Conservation (phyloP, 768 basidiomycete species). For the Boletus edulis region DNA sequence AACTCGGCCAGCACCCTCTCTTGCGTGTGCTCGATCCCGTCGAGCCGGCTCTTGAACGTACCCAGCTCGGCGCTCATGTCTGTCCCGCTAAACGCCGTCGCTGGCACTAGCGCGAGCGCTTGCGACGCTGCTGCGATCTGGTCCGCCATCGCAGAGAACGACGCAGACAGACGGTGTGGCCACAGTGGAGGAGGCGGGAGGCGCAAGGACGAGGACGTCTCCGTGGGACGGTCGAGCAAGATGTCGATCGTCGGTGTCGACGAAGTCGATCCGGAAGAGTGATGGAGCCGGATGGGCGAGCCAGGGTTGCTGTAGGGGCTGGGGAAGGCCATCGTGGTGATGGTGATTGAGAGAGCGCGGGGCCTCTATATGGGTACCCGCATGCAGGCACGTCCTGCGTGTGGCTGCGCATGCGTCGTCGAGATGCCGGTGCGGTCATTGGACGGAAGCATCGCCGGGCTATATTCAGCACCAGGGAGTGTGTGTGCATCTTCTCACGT, state of each 20-base stretch:
- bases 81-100: slow-evolving; percentile 19
- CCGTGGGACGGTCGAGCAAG: slow-evolving; percentile 11
- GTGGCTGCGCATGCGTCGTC: too few relatives aligned
- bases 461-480: too few relatives aligned
- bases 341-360: too few relatives aligned
- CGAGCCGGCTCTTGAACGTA: slow-evolving; percentile 26
- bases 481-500: too few relatives aligned
- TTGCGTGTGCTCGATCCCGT: slow-evolving; percentile 34
- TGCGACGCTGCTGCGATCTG: slow-evolving; percentile 42
- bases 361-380: too few relatives aligned
- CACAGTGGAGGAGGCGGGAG: slow-evolving; percentile 19
- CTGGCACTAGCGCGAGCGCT: slow-evolving; percentile 32
- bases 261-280: neutral
- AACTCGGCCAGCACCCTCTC: slow-evolving; percentile 32
- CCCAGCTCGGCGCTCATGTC: slow-evolving; percentile 14
- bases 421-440: too few relatives aligned
- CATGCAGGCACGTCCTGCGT: too few relatives aligned
- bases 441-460: too few relatives aligned
- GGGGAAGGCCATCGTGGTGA: too few relatives aligned
- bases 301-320: too few relatives aligned
- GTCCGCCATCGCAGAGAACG: slow-evolving; percentile 39
- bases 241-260: slow-evolving; percentile 20
- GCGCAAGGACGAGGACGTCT: neutral
- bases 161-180: slow-evolving; percentile 35
- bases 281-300: too few relatives aligned